Evolutionary conservation across 2,329 filamentous ascomycete genomes (phyloP).

Genomic region (Ceratocystis destructans): DNA sequence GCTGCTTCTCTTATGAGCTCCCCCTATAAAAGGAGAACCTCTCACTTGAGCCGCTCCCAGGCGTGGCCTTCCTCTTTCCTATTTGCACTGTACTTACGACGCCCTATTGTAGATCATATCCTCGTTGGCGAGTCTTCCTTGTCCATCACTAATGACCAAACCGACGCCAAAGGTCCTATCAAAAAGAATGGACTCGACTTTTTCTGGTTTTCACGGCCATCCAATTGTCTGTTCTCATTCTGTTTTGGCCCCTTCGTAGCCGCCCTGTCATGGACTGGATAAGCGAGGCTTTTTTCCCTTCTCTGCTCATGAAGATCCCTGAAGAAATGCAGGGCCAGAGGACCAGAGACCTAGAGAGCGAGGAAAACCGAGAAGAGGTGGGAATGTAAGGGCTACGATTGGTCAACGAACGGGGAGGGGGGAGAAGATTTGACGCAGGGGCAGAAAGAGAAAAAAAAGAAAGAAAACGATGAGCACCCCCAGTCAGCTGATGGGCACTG

Average conservation of each 20-base stretch:
- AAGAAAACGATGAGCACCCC: not conserved
- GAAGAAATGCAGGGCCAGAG: not conserved
- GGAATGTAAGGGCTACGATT: not conserved
- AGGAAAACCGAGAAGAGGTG: not conserved
- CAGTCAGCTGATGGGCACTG: too few relatives aligned
- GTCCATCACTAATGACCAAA: too few relatives aligned
- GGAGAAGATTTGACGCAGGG: not conserved
- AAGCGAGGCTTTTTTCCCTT: not conserved
- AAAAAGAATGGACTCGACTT: not conserved
- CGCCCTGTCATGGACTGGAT: not conserved
- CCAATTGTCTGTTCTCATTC: not conserved
- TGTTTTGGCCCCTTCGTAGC: not conserved
- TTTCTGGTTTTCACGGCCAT: not conserved
- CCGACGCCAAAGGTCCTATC: too few relatives aligned
- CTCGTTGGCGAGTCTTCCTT: too few relatives aligned
- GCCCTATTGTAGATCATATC: too few relatives aligned
- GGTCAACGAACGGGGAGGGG: not conserved
- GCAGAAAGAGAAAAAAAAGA: not conserved
- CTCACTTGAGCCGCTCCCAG: too few relatives aligned
- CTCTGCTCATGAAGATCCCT: not conserved
- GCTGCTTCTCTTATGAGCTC: too few relatives aligned
- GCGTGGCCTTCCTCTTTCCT: too few relatives aligned
- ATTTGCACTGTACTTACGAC: too few relatives aligned
- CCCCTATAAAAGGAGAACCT: not conserved
- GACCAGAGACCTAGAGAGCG: too few relatives aligned